Conservation (phyloP, 2,329 filamentous ascomycete genomes). For the Nemania diffusa region DNA sequence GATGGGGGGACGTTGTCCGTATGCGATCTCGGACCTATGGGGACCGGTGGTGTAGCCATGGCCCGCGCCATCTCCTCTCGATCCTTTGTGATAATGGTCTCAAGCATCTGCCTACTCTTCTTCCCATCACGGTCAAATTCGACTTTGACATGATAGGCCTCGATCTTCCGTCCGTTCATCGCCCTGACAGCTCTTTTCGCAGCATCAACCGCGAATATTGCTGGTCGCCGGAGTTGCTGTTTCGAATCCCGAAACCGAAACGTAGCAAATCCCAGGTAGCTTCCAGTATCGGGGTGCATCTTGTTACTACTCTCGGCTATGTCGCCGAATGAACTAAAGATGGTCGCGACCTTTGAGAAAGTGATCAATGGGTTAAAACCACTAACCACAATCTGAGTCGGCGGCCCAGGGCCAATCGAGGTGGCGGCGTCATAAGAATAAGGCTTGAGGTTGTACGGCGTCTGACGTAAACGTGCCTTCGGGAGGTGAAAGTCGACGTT, state of each 20-base stretch:
- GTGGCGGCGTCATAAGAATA: slow-evolving; percentile 85
- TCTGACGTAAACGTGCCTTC: slow-evolving; percentile 76
- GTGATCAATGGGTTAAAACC: slow-evolving; percentile 93
- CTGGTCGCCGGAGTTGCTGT: slow-evolving; percentile 59
- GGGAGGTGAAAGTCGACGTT: slow-evolving; percentile 75
- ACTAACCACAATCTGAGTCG: slow-evolving; percentile 90
- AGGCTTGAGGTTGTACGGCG: slow-evolving; percentile 82
- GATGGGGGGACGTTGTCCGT: slow-evolving; percentile 34
- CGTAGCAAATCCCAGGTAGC: slow-evolving; percentile 91
- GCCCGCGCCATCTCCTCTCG: slow-evolving; percentile 65
- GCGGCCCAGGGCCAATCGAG: slow-evolving; percentile 88
- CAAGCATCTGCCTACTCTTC: slow-evolving; percentile 81
- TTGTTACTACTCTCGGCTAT: slow-evolving; percentile 93
- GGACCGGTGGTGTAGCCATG: slow-evolving; percentile 40
- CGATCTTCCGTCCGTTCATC: slow-evolving; percentile 83
- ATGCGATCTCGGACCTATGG: slow-evolving; percentile 48
- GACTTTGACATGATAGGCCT: slow-evolving; percentile 79
- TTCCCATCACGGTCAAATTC: slow-evolving; percentile 90
- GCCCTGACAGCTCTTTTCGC: slow-evolving; percentile 82
- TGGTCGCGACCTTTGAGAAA: slow-evolving; percentile 78
- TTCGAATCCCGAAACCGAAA: slow-evolving; percentile 86
- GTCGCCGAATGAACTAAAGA: slow-evolving; percentile 85
- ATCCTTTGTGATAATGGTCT: slow-evolving; percentile 76
- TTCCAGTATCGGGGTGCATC: slow-evolving; percentile 93
- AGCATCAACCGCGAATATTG: slow-evolving; percentile 78